Evolutionary conservation across 768 basidiomycete genomes (phyloP), one percentile per base, ranked within the genome.

Genomic region (Mycena pura): DNA sequence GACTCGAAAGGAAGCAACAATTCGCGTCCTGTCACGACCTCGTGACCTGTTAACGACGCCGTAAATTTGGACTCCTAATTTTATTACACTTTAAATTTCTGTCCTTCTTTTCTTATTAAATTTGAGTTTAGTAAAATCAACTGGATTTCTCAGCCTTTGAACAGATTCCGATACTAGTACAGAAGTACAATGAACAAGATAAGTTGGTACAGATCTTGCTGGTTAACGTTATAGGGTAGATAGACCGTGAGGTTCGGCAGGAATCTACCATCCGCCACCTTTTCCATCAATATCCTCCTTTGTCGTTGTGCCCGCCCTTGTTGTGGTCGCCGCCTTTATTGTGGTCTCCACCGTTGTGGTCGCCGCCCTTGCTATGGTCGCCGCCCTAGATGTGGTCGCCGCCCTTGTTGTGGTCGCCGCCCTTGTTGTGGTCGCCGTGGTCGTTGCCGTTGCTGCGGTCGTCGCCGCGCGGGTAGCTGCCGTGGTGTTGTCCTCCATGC

Each of bases 191-290:
- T 4, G 29, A 53, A 21, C 17, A 17, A n/a, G n/a, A n/a, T n/a
- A n/a, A n/a, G n/a, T n/a, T n/a, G 40, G 19, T 53, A 53, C 39
- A 14, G 2, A 54, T 54, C n/a, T n/a, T n/a, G n/a, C n/a, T 54
- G 44, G n/a, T 54, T 43, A 41, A 54, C 19, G 27, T 7, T 21
- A 43, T n/a, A 6, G 34, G 24, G 25, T 17, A 32, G 43, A 43
- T 31, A 24, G 29, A 53, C 41, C 17, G 21, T 41, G n/a, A 24
- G 14, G 6, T 28, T 19, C 24, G n/a, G 50, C 11, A 44, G n/a
- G 7, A 6, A 3, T 53, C 44, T 34, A 53, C 40, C 39, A 52
- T 7, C 50, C 50, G 14, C 5, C 38, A 19, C 11, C 48, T 7
- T 17, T 22, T 14, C 32, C 47, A 14, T 29, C 31, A n/a, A n/a